These are phyloP conservation scores for Clausena lansium DNA, from an alignment of 345 rosid genomes.

Conservation along the genomic window DNA sequence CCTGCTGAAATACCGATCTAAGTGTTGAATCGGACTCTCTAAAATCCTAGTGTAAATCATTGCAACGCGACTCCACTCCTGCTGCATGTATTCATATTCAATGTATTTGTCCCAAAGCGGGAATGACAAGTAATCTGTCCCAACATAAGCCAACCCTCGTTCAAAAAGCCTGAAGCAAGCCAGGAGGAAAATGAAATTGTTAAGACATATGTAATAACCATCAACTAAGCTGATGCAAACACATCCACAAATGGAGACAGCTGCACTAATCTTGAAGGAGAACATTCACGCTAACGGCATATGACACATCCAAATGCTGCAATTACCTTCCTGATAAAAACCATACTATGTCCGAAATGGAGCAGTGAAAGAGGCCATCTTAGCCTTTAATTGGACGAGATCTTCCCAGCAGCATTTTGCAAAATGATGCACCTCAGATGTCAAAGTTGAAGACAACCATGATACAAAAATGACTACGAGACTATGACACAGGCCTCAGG, in stretches of 20 bases:
- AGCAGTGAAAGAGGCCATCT: conserved; percentile 89
- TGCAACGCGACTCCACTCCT: conserved; percentile 78
- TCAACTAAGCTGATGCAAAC: conserved; percentile 24
- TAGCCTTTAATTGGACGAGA: conserved; percentile 80
- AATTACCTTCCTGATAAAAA: conserved; percentile 91
- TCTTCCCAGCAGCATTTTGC: conserved; percentile 97
- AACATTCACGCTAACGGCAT: conserved; percentile 75
- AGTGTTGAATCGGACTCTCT: conserved; percentile 79
- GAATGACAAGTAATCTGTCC: conserved; percentile 79
- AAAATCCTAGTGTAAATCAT: conserved; percentile 75
- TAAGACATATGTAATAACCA: conserved; percentile 15
- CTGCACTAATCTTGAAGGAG: conserved; percentile 49
- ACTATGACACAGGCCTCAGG: conserved; percentile 34
- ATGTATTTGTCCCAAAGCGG: conserved; percentile 95
- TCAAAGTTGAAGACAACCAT: conserved; percentile 53
- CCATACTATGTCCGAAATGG: conserved; percentile 78
- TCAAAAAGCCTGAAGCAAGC: conserved; percentile 77
- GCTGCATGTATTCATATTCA: conserved; percentile 90
- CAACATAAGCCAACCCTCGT: conserved; percentile 83
- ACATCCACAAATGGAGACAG: conserved; percentile 35
- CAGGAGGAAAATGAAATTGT: conserved; percentile 19
- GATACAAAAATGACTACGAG: conserved; percentile 35
- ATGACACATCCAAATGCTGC: conserved; percentile 71
- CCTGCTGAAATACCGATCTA: conserved; percentile 81
- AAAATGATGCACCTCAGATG: conserved; percentile 75